Base-by-base conservation (phyloP, 768 basidiomycete genomes). In the Lentinula sp. region DNA sequence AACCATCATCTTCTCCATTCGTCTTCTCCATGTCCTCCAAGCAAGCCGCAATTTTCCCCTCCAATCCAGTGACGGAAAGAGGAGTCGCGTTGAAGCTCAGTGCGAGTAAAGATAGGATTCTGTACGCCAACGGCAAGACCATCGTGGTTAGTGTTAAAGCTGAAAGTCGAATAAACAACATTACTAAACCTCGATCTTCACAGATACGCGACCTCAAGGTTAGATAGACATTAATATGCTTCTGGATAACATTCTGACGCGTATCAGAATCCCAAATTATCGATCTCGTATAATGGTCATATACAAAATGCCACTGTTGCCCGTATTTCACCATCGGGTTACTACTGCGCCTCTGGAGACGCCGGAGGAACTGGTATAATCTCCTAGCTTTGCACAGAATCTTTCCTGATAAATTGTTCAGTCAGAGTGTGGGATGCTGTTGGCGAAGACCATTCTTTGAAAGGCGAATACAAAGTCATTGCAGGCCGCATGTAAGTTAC, bases 401-500 rank as follows among this genome's bases (percentile, higher is more conserved):
- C 43, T 40, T 8, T 23, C 28, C 55, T 42, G 42, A 57, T 39
- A 60, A 28, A 65, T 16, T 9, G 9, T 21, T 60, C 11, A 91
- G 91, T 96, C 60, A 84, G 89, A 62, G 79, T 98, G n/a, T 98
- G 96, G 95, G 96, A 98, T 71, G 86, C 85, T 0, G 85, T 91
- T 28, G 91, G 93, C 37, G 86, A 89, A 61, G 93, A 96, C 62
- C 89, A 94, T 65, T 73, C 78, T 0, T 73, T 96, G 62, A 95
- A 94, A 71, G 87, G 83, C 46, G 91, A 95, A 68, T 91, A 89
- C 70, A 88, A 79, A 67, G 84, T 85, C 11, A 73, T 93, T 45
- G 81, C 85, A 7, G 92, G 91, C 2, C 80, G 80, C 57, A 80
- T 94, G 91, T 93, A 70, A 62, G 83, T 75, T 8, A 35, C 40